Evolutionary conservation across 2,329 filamentous ascomycete species (phyloP), one percentile per base, ranked within the genome.

Genomic region (Claviceps paspali): DNA sequence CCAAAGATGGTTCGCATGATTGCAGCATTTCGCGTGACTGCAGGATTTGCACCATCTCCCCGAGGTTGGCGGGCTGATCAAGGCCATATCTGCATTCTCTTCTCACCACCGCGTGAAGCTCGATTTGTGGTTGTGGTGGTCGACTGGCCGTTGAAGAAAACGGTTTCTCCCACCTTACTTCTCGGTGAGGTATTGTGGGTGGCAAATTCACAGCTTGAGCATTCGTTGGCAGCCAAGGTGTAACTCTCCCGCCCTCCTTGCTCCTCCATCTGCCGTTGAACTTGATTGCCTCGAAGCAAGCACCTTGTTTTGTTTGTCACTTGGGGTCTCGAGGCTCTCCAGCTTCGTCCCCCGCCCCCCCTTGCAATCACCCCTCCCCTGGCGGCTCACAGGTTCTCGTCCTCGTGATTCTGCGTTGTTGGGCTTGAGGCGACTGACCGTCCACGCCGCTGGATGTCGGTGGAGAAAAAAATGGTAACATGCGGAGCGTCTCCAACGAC

Each of bases 401-500:
- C 30, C 38, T 40, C 35, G 38, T 33, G 38, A 34, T 27, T 10
- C 15, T 19, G 29, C 17, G 18, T 17, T n/a, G 29, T 19, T 37
- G 11, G 27, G 38, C 22, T 35, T 7, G 24, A 27, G 28, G 29
- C 11, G 19, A 24, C 29, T 30, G 21, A 30, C 26, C 12, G 30
- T 36, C 19, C 24, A 33, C 24, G 35, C 9, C 17, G 33, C n/a
- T n/a, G n/a, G n/a, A n/a, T n/a, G 27, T 33, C 34, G 15, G 26
- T 18, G n/a, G 34, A 29, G 31, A n/a, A n/a, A 29, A 30, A 9
- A n/a, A 22, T 27, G 35, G 35, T 30, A 22, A 15, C 24, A 30
- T 37, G 35, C 24, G 35, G 31, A 33, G 35, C 27, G 18, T 26
- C 29, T 34, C 35, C 29, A 33, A 33, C 28, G 23, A 23, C 19